Evolutionary conservation across 208 protist species (phyloP), one percentile per base, ranked within the genome.

Genomic region (Leptomonas seymouri): DNA sequence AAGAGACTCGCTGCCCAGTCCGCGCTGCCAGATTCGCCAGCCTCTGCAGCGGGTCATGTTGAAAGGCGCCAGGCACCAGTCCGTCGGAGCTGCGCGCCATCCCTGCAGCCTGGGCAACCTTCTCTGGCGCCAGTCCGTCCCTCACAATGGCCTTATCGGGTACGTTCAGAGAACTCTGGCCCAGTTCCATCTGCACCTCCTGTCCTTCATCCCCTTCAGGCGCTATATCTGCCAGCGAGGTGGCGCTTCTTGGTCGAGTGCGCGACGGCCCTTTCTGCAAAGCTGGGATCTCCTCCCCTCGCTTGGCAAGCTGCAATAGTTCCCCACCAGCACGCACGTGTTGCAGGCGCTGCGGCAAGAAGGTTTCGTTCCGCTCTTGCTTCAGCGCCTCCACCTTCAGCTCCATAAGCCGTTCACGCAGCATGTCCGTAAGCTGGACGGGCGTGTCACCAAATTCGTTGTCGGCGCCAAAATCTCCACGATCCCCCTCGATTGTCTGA

Each of bases 341-440:
- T 15, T 57, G 70, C 28, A 94, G 67, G 2, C 91, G 81, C 44
- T 78, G 76, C 25, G 89, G 87, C 56, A 94, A 61, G 58, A 84
- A 94, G 4, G 88, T 91, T 45, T 91, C 88, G 55, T 85, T 86
- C 51, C 89, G 86, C 56, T 96, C 88, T 67, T 94, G 81, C 18
- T 64, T 74, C 59, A 94, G 76, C 53, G 84, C 84, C 51, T 89
- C 79, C 0, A 78, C 87, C 67, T 94, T 96, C 20, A 96, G 83
- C 74, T 96, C 88, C 86, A 94, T 91, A 49, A 96, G 67, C 2
- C 91, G 86, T 76, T 96, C 91, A 15, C 83, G 78, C 45, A 96
- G 76, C 91, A 96, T 96, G 76, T 94, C 91, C 12, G 88, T 96
- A 45, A 96, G 71, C 80, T 96, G 82, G 39, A 86, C 80, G 9